phyloP scores from a whole-genome alignment of 208 protist genomes.

The Trypanosomatidae sp. region DNA sequence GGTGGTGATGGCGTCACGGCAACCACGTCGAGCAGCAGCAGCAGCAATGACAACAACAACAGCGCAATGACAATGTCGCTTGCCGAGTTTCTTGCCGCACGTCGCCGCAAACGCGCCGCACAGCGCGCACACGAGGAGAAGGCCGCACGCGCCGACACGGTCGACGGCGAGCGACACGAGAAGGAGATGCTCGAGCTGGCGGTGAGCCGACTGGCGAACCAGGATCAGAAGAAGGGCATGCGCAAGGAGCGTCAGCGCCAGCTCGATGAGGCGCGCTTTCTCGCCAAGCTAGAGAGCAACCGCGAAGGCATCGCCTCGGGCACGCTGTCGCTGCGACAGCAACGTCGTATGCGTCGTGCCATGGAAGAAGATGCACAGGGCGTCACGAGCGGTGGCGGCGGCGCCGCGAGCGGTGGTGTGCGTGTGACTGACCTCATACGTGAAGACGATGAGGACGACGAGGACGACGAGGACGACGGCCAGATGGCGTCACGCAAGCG shows the following conservation, averaged over 20 bases:
- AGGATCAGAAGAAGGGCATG: constrained; percentile 99
- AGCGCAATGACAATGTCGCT: constrained; percentile 11
- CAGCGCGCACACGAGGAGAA: constrained; percentile 91
- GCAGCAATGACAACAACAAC: constrained; percentile 9
- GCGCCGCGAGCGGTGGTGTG: constrained; percentile 4
- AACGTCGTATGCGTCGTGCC: constrained; percentile 51
- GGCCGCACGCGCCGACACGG: constrained; percentile 94
- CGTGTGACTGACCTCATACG: no score
- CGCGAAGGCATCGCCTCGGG: constrained; percentile 95
- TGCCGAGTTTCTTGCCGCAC: constrained; percentile 62
- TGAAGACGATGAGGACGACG: constrained; percentile 10
- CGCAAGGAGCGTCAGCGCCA: constrained; percentile 97
- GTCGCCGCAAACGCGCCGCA: constrained; percentile 29
- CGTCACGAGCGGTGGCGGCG: no score
- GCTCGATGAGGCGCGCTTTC: constrained; percentile 95
- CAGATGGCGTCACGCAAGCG: not conserved
- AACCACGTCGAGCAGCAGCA: constrained; percentile 2
- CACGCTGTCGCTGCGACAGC: constrained; percentile 57
- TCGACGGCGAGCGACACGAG: constrained; percentile 97
- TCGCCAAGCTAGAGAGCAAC: constrained; percentile 96
- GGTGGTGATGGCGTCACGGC: not conserved
- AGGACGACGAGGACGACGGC: constrained; percentile 6
- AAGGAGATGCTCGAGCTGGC: constrained; percentile 98
- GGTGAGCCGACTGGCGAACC: constrained; percentile 98
- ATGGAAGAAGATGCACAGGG: constrained; percentile 46